These are phyloP conservation scores for Parietichytrium sp. DNA, from an alignment of 108 stramenopile species.

Conservation along the genomic window DNA sequence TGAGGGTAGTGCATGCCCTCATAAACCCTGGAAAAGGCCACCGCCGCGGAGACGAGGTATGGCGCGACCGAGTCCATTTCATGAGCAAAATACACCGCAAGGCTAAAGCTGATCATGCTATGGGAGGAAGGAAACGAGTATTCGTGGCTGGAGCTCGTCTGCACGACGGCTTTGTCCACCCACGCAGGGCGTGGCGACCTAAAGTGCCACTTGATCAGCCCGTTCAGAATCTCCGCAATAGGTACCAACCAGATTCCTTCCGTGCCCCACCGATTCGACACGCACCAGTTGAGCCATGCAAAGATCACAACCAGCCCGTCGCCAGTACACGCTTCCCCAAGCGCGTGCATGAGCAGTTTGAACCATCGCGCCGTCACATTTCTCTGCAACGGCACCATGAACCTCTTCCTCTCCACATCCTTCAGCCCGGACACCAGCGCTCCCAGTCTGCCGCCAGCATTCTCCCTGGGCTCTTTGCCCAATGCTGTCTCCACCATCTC, in stretches of 20 bases:
- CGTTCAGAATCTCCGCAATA: not conserved
- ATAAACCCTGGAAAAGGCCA: not conserved
- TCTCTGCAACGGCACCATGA: not conserved
- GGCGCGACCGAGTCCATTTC: not conserved
- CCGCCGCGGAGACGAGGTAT: not conserved
- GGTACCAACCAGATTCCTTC: not conserved
- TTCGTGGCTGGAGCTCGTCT: not conserved
- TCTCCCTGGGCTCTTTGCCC: too few relatives aligned
- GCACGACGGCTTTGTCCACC: not conserved
- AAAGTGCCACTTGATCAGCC: not conserved
- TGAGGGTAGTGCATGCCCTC: not conserved
- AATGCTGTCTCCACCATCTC: too few relatives aligned
- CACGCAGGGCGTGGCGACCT: not conserved
- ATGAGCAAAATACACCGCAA: not conserved
- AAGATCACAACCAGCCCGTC: not conserved
- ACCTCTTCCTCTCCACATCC: too few relatives aligned
- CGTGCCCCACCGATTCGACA: not conserved
- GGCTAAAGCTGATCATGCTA: not conserved
- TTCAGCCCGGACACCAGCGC: too few relatives aligned
- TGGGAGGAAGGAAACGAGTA: not conserved
- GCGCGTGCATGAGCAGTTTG: not conserved
- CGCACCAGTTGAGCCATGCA: not conserved
- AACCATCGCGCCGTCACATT: not conserved
- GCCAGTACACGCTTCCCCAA: not conserved
- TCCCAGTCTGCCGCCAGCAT: too few relatives aligned